Conservation (phyloP, 2,329 filamentous ascomycete genomes). For the Paraconiothyrium brasiliense region DNA sequence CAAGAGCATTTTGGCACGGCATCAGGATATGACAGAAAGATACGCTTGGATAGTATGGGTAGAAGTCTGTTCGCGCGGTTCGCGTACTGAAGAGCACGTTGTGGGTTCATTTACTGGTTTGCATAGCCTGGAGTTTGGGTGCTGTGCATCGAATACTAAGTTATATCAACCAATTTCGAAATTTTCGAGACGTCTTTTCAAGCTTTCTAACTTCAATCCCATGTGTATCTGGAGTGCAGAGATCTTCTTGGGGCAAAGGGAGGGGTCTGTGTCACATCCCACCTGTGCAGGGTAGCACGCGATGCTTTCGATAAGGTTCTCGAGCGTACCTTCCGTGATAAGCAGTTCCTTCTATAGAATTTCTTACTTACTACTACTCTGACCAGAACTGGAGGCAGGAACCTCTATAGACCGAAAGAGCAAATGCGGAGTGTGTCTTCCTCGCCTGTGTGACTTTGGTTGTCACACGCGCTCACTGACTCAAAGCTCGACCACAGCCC, state of each 20-base stretch:
- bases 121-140: constrained; percentile 1
- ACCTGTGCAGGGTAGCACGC: background rate
- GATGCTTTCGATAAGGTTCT: background rate
- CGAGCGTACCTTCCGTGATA: background rate
- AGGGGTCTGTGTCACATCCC: background rate
- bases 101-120: background rate
- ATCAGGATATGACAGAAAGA: background rate
- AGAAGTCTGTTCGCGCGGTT: background rate
- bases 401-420: background rate
- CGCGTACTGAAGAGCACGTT: background rate
- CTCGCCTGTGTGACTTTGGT: background rate
- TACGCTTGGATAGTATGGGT: background rate
- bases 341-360: background rate
- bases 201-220: background rate
- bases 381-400: background rate
- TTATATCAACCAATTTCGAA: background rate
- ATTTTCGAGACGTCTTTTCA: background rate
- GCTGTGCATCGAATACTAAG: background rate
- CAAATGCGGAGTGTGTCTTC: background rate
- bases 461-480: background rate
- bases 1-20: background rate
- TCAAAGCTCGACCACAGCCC: background rate
- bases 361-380: background rate
- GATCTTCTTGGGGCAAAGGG: background rate
- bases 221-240: background rate